Evolutionary conservation across 75 land plant genomes (phyloP), one percentile per base, ranked within the genome.

Genomic region (Gnetum montanum): DNA sequence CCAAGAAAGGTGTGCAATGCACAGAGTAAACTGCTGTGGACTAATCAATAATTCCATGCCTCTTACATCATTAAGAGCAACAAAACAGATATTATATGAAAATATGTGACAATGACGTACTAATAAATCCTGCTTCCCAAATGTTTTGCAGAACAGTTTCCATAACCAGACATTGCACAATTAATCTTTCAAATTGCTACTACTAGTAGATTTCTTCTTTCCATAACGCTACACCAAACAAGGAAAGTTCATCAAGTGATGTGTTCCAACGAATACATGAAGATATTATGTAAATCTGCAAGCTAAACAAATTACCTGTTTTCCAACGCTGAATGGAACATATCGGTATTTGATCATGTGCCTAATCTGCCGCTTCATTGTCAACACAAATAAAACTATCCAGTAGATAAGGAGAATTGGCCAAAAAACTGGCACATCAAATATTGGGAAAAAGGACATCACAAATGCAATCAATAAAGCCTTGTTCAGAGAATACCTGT

Each of bases 271-370:
- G 37, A 6, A 53, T 31, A 18, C 22, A 34, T 4, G 31, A 24
- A 22, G 37, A 33, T 31, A 20, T 7, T 15, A 27, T 35, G 52
- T 15, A 36, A 18, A 28, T 16, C 12, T 33, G 24, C 29, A 37
- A 41, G 2, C 19, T 16, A 64, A 56, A 13, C 11, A 18, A 27
- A 41, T 18, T 76, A 73, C 84, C 84, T 81, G 80, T 62, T 81
- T 81, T 3, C 84, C 84, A 57, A 77, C 46, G 1, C 72, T 46
- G 59, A 81, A 76, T 8, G 84, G 84, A n/a, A 81, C 73, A 69
- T 81, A 81, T 73, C 46, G 76, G 47, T 81, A 73, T 44, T 73
- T 81, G 44, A 81, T 69, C 84, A 81, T 81, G 66, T 81, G 84
- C 31, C 25, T 45, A 25, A 80, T 76, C 47, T 81, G 84, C 43